phyloP scores from a whole-genome alignment of 495 filamentous ascomycete species.

The Niebla homalea region DNA sequence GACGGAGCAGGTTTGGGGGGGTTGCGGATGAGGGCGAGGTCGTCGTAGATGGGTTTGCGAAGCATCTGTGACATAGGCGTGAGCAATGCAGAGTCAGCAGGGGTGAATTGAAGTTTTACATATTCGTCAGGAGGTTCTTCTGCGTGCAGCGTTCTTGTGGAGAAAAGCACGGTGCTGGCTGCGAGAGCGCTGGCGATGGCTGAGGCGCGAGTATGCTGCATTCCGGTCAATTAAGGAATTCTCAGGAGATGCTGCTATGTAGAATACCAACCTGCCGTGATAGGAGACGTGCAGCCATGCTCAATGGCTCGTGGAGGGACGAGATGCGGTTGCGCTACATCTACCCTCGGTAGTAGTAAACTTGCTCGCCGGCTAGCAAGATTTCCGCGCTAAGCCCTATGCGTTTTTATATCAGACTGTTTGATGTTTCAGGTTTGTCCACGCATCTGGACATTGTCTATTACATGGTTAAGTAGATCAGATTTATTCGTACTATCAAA shows the following conservation, averaged over 20 bases:
- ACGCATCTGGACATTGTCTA: not conserved
- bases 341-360: no score
- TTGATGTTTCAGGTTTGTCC: not conserved
- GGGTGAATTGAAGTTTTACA: slow-evolving; percentile 6
- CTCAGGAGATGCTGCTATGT: not conserved
- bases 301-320: not conserved
- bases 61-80: slow-evolving; percentile 23
- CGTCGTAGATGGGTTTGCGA: slow-evolving; percentile 85
- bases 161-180: slow-evolving; percentile 40
- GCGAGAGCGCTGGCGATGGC: slow-evolving; percentile 31
- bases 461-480: not conserved
- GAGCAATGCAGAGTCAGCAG: not conserved
- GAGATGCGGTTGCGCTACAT: not conserved
- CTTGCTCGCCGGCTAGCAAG: not conserved
- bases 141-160: slow-evolving; percentile 40
- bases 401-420: not conserved
- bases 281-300: slow-evolving; percentile 35
- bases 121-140: slow-evolving; percentile 36
- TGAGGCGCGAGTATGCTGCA: not conserved
- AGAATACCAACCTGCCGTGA: slow-evolving; percentile 29
- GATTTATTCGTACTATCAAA: no score
- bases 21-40: slow-evolving; percentile 32
- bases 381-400: not conserved
- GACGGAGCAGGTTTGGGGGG: slow-evolving; percentile 26
- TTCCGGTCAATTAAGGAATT: not conserved